Base-by-base conservation (phyloP, 257 asterid species). In the Scutellaria minor region DNA sequence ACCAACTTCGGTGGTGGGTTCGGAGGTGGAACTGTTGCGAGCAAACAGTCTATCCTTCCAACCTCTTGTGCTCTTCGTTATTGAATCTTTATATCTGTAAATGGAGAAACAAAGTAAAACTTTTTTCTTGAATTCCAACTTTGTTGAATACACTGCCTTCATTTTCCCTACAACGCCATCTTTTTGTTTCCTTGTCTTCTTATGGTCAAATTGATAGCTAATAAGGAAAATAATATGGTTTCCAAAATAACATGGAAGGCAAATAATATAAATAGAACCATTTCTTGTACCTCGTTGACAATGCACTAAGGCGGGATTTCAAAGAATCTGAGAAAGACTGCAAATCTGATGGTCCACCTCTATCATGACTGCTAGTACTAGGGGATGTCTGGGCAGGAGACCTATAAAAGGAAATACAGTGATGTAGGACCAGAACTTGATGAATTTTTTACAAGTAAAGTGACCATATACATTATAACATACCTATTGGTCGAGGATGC, bases 41-140 rank as follows among this genome's bases (percentile, higher is more conserved):
- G 96, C 79, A 76, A 94, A 91, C 72, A 91, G 84, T 78, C 86
- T 91, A 86, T 95, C 99, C 83, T 86, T 94, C 99, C 96, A 94
- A 59, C 99, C 91, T 81, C 89, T 87, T 20, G 97, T 91, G 88
- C 92, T 91, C 88, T 88, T 94, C 7, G 88, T 85, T 79, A 94
- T 84, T 2, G 97, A 85, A 12, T 90, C 97, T 84, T 89, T 91
- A 88, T 87, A 91, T 72, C 97, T 91, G 51, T 22, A 48, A 48
- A 68, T 13, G 37, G 37, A 44, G 31, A 57, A 70, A 5, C 71
- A 68, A 61, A 1, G n/a, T 24, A 24, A 22, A 24, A 24, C 27
- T 24, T 24, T 24, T 24, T 24, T 24, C 27, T 24, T 14, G 54
- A 48, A 12, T 14, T 48, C 54, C 7, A 13, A 48, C 27, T 48